Evolutionary conservation across 2,329 filamentous ascomycete genomes (phyloP), one percentile per base, ranked within the genome.

Genomic region (Xylaria arbuscula): DNA sequence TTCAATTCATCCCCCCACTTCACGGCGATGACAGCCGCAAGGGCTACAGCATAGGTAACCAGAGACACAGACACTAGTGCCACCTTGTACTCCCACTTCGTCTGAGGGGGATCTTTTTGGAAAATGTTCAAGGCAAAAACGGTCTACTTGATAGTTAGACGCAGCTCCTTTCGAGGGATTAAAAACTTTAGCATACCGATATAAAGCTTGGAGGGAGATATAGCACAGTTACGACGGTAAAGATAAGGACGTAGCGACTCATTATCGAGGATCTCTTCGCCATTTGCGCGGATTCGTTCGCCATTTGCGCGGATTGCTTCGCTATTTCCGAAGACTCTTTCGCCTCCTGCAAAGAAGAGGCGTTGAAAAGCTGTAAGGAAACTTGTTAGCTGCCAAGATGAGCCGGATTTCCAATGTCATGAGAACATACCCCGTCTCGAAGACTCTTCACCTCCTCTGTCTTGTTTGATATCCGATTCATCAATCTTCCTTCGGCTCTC

Each of bases 391-490:
- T 22, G 28, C 1, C 17, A 54, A 10, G 0, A 24, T 22, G 24
- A 24, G 13, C n/a, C n/a, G n/a, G 36, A 17, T 1, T 48, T 40
- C 8, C 17, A 13, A 28, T 50, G 28, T 48, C 17, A 15, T 56
- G 13, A 8, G 13, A 38, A 4, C 15, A 42, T 56, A 64, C 61
- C 42, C 61, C 61, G 9, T 64, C 61, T 1, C 61, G 61, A 17
- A 64, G 53, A 34, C 61, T 64, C 15, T 64, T 64, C 11, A 64
- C 34, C 17, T 64, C 61, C 3, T 64, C 61, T 9, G 61, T 64
- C 22, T 64, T 64, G 2, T 40, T 7, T 22, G 17, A 19, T 5
- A 64, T 51, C 32, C 42, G 28, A 11, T n/a, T 34, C 19, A 64
- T 34, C 24, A 64, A 11, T 2, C 7, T 13, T 50, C 57, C 8